phyloP scores from a whole-genome alignment of 163 green algal genomes.

The Volvox carteri region DNA sequence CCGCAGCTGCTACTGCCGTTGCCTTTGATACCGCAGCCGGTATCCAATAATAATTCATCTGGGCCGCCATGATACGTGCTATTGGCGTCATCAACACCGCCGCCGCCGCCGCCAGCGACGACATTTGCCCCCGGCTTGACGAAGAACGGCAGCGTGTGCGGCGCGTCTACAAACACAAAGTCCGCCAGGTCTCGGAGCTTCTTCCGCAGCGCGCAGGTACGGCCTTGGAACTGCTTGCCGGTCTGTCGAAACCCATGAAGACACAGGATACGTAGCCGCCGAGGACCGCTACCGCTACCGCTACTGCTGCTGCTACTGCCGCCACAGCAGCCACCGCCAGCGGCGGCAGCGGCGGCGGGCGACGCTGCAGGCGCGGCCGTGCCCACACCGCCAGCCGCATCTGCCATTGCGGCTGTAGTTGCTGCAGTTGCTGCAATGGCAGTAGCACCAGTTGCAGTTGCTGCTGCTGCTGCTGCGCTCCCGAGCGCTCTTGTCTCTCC shows the following conservation, averaged over 20 bases:
- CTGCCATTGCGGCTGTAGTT: not conserved
- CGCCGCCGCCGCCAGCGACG: not conserved
- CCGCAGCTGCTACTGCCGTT: too few relatives aligned
- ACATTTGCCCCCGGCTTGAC: constrained; percentile 9
- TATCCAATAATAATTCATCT: too few relatives aligned
- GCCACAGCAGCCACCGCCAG: not conserved
- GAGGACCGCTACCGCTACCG: not conserved
- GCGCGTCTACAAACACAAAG: constrained; percentile 87
- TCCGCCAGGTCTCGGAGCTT: constrained; percentile 76
- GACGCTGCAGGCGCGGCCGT: not conserved
- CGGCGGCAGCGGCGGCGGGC: not conserved
- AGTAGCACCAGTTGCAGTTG: too few relatives aligned
- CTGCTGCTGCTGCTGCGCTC: too few relatives aligned
- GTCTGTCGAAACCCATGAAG: constrained; percentile 94
- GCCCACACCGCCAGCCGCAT: too few relatives aligned
- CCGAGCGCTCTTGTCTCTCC: too few relatives aligned
- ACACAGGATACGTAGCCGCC: constrained; percentile 84
- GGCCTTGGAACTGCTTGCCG: constrained; percentile 73
- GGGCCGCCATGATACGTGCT: too few relatives aligned
- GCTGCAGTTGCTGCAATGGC: not conserved
- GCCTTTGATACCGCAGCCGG: too few relatives aligned
- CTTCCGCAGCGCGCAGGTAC: constrained; percentile 74
- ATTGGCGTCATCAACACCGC: not conserved
- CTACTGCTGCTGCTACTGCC: not conserved
- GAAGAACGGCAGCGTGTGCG: constrained; percentile 77